Conservation (phyloP, 306 rosid genomes). For the Acacia acuminata region DNA sequence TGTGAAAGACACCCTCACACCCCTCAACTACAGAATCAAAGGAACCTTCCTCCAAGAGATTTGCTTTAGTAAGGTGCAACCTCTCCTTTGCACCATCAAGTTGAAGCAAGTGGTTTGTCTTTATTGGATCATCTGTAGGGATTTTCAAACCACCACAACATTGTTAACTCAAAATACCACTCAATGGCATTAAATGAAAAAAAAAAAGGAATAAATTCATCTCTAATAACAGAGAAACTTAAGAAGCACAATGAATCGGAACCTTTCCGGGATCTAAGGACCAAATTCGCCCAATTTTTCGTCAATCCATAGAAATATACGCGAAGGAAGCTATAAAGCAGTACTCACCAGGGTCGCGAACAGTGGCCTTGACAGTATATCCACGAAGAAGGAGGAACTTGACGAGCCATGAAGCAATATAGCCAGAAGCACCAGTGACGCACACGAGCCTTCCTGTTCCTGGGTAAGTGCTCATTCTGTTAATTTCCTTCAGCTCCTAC, state of each 20-base stretch:
- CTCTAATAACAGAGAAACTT: no score
- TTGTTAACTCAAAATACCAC: not conserved
- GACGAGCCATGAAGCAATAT: conserved; percentile 57
- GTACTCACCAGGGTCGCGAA: conserved; percentile 15
- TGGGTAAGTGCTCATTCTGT: not conserved
- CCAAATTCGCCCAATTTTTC: no score
- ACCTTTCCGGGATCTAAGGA: no score
- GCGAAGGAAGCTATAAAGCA: not conserved
- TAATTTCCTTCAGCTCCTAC: not conserved
- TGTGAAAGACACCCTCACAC: conserved; percentile 19
- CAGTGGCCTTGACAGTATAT: no score
- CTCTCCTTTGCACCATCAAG: conserved; percentile 24
- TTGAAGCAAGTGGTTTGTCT: conserved; percentile 1
- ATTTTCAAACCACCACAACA: not conserved
- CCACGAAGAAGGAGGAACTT: conserved; percentile 50
- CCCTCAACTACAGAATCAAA: conserved; percentile 10
- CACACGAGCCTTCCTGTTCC: not conserved
- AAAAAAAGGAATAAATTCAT: not conserved
- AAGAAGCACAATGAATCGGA: no score
- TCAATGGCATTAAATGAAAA: not conserved
- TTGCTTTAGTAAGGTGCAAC: not conserved
- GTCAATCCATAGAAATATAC: not conserved
- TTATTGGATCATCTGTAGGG: conserved; percentile 6
- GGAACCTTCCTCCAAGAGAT: conserved; percentile 14
- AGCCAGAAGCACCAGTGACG: conserved; percentile 8